Conservation (phyloP, 106 monocot species). For the Chionographis japonica region DNA sequence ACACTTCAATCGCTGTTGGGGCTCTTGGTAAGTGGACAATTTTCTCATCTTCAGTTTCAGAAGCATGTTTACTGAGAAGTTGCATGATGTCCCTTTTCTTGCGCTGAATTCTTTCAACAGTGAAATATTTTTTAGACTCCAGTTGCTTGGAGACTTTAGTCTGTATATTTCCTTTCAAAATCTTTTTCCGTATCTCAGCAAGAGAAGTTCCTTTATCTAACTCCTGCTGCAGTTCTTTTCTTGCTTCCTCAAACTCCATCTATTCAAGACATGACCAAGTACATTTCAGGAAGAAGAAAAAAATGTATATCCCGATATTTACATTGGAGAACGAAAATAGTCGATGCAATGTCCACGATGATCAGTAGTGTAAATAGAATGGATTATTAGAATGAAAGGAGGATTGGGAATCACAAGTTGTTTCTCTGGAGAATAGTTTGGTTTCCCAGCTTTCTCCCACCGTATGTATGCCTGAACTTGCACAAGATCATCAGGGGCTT, state of each 20-base stretch:
- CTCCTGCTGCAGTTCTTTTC: slow-evolving; percentile 68
- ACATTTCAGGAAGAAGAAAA: neutral
- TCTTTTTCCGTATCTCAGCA: slow-evolving; percentile 45
- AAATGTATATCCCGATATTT: neutral
- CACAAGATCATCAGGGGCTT: slow-evolving; percentile 56
- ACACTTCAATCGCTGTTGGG: slow-evolving; percentile 45
- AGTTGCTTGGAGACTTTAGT: slow-evolving; percentile 57
- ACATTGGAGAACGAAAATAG: neutral
- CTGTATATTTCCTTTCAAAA: slow-evolving; percentile 60
- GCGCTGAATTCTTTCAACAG: slow-evolving; percentile 55
- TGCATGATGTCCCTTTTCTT: slow-evolving; percentile 70
- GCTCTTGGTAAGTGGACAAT: slow-evolving; percentile 10
- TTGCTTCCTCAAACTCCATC: slow-evolving; percentile 90
- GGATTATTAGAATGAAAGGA: neutral
- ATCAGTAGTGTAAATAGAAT: neutral
- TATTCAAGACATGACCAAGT: slow-evolving; percentile 20
- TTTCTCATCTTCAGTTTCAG: slow-evolving; percentile 25
- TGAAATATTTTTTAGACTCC: slow-evolving; percentile 59
- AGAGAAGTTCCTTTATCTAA: slow-evolving; percentile 60
- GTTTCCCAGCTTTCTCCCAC: slow-evolving; percentile 79
- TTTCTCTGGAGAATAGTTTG: slow-evolving; percentile 63
- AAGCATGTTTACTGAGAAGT: slow-evolving; percentile 43
- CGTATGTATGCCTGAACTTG: slow-evolving; percentile 71
- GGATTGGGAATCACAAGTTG: slow-evolving; percentile 36
- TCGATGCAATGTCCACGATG: neutral